Percentiles rank a stretch among this genome's conserved stretches.
Conservation (phyloP, 306 rosid species). For the Nissolia schottii region DNA sequence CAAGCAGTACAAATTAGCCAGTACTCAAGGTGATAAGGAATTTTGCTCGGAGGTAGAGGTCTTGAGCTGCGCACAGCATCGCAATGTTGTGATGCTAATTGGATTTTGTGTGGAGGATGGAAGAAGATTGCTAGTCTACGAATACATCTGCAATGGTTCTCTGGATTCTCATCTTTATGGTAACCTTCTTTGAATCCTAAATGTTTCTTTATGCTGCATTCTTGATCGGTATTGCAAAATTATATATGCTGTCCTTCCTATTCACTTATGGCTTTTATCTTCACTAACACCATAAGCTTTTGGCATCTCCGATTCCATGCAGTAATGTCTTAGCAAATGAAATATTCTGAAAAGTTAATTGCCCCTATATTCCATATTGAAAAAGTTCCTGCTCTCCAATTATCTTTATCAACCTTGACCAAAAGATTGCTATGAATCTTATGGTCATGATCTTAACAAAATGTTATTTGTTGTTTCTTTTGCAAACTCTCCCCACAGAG, state of each 20-base stretch:
- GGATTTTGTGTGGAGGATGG: slow-evolving; percentile 93
- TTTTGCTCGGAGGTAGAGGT: slow-evolving; percentile 98
- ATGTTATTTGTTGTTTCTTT: neutral
- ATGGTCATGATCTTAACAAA: neutral
- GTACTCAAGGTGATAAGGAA: slow-evolving; percentile 91
- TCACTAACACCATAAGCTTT: neutral
- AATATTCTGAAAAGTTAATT: neutral
- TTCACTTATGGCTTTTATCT: neutral
- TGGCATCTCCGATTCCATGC: neutral
- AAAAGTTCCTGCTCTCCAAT: neutral
- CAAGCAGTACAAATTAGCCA: slow-evolving; percentile 84
- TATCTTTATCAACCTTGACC: neutral
- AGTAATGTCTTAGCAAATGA: neutral
- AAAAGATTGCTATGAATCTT: neutral
- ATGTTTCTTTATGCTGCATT: neutral
- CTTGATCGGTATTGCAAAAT: neutral
- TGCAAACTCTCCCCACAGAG: neutral
- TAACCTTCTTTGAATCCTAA: slow-evolving; percentile 28
- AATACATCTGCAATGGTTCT: slow-evolving; percentile 89
- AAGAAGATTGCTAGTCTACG: slow-evolving; percentile 87
- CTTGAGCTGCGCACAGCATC: slow-evolving; percentile 96
- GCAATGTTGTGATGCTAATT: slow-evolving; percentile 87
- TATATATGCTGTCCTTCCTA: neutral
- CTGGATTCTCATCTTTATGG: slow-evolving; percentile 88
- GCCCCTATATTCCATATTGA: neutral